A percentile compares a stretch with the other conserved stretches of the same genome.
Evolutionary conservation across 1,284 basidiomycete species (phyloP).

Genomic region (Fomitopsis betulina): DNA sequence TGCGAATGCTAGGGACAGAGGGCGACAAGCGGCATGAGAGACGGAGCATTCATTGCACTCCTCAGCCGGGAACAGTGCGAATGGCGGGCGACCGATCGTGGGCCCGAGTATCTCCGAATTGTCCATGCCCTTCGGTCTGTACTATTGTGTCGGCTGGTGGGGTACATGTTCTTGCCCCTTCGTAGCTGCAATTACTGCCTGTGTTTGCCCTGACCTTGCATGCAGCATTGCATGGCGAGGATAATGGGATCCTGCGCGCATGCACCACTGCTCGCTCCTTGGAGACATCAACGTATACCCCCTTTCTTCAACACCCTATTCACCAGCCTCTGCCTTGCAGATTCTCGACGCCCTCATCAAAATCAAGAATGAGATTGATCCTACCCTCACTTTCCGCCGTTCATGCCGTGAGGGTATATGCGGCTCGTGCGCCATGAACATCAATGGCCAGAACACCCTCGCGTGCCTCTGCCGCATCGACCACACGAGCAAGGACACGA

Average conservation of each 20-base stretch:
- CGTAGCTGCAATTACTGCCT: too few species aligned
- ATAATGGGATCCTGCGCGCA: background rate
- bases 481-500: conserved; percentile 68
- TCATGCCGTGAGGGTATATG: conserved; percentile 99
- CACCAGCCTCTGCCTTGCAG: conserved; percentile 53
- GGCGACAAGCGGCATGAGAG: too few species aligned
- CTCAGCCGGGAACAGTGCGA: too few species aligned
- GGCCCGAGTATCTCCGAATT: background rate
- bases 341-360: conserved; percentile 94
- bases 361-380: conserved; percentile 98
- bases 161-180: too few species aligned
- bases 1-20: too few species aligned
- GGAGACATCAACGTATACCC: background rate
- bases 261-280: too few species aligned
- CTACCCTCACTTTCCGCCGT: conserved; percentile 93
- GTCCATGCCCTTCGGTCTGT: too few species aligned
- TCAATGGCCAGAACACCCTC: conserved; percentile 96
- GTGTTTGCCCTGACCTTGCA: background rate
- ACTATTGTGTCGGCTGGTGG: background rate
- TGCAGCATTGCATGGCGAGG: background rate
- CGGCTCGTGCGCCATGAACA: conserved; percentile 99
- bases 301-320: conserved; percentile 19
- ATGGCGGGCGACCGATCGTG: background rate
- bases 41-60: too few species aligned
- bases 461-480: conserved; percentile 97